Evolutionary conservation across 1,284 basidiomycete genomes (phyloP).

Genomic region (Sanguinoderma infundibulare): DNA sequence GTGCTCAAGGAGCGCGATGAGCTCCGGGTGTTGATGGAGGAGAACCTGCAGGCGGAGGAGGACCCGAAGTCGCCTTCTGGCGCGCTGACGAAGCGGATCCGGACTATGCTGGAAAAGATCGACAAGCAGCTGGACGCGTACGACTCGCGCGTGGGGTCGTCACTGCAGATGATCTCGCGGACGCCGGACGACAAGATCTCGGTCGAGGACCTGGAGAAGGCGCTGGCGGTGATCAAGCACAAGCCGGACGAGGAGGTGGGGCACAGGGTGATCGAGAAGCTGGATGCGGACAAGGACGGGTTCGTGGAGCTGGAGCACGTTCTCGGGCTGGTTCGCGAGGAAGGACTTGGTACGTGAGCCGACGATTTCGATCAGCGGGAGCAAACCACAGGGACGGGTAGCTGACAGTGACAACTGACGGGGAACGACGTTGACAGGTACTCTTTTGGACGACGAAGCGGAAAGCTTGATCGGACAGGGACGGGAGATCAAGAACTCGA

Average conservation of each 20-base stretch:
- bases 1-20: conserved; percentile 97
- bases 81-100: conserved; percentile 92
- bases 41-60: conserved; percentile 90
- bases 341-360: conserved; percentile 65
- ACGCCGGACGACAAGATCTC: conserved; percentile 93
- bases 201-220: conserved; percentile 88
- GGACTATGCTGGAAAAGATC: conserved; percentile 95
- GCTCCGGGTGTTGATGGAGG: conserved; percentile 87
- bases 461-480: conserved; percentile 77
- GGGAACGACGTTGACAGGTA: conserved; percentile 53
- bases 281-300: conserved; percentile 96
- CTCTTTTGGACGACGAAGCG: conserved; percentile 75
- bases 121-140: conserved; percentile 94
- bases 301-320: conserved; percentile 90
- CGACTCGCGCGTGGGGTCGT: conserved; percentile 88
- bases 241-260: conserved; percentile 91
- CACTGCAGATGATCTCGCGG: conserved; percentile 93
- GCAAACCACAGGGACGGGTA: neutral
- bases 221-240: conserved; percentile 93
- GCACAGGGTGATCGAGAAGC: conserved; percentile 87
- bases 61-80: conserved; percentile 81
- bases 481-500: conserved; percentile 70
- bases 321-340: conserved; percentile 77
- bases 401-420: neutral
- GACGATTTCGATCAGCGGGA: too few relatives aligned